phyloP scores from a whole-genome alignment of 78 protist species.

The Monocercomonoides exilis region DNA sequence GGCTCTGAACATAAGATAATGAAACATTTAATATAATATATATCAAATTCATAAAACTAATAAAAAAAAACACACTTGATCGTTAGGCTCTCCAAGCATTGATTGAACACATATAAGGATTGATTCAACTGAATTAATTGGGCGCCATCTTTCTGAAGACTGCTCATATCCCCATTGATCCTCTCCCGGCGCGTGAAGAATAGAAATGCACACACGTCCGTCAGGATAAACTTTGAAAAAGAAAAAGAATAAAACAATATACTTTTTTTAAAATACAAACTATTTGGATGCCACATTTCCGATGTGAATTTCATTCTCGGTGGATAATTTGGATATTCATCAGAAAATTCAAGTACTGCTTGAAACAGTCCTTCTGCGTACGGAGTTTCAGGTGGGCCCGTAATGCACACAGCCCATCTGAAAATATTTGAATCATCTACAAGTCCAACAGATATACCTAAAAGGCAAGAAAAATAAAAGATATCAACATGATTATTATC shows the following conservation, averaged over 20 bases:
- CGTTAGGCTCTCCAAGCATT: slow-evolving; percentile 6
- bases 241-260: neutral
- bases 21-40: too few relatives aligned
- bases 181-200: slow-evolving; percentile 15
- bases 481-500: neutral
- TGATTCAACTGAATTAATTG: slow-evolving; percentile 16
- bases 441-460: neutral
- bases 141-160: slow-evolving; percentile 12
- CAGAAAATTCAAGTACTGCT: slow-evolving; percentile 5
- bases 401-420: neutral
- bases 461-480: neutral
- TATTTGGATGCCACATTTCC: slow-evolving; percentile 29
- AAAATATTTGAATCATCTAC: neutral
- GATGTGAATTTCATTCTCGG: neutral
- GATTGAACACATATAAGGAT: slow-evolving; percentile 1
- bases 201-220: slow-evolving; percentile 22
- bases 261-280: too few relatives aligned
- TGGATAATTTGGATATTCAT: slow-evolving; percentile 8
- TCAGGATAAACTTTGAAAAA: neutral
- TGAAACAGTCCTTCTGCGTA: slow-evolving; percentile 3
- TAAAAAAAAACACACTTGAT: neutral
- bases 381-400: neutral
- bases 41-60: neutral
- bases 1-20: neutral
- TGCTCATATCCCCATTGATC: slow-evolving; percentile 24